Evolutionary conservation across 129 eudicot genomes (phyloP), one percentile per base, ranked within the genome.

Genomic region (Logfia minima): DNA sequence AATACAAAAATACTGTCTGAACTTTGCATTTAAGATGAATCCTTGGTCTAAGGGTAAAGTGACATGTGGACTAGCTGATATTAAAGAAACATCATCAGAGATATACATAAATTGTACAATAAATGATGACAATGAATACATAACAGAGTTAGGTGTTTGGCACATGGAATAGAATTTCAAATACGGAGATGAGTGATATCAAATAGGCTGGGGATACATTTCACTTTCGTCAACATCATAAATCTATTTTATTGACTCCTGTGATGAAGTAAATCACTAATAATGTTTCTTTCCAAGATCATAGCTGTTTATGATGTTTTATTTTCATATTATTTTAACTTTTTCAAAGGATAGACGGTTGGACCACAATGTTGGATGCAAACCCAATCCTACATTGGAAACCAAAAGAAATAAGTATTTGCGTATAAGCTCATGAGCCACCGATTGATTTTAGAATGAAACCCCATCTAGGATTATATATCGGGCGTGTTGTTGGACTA

Each of bases 81-180:
- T 10, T 35, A 74, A 52, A 34, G 51, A 58, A 32, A 72, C 13
- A 41, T 41, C 48, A 41, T 41, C 68, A 74, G 68, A 35, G 52
- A 58, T 58, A 34, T 56, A 58, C 21, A 73, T 21, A 34, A 58
- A 60, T 60, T 35, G 5, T 60, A 37, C 56, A 74, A 32, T 74
- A 74, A 74, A 72, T 71, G 76, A 52, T 35, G 31, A 72, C 77
- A 72, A 72, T 56, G 48, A 62, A 74, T 74, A 39, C 77, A 59
- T 4, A 74, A 22, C 58, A 74, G 78, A 74, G 77, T 74, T 74
- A 59, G 78, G 69, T 74, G 58, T 22, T 55, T 59, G 69, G 48
- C 69, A 56, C 61, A 35, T 45, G 53, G 59, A 11, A 19, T 58
- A 58, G 23, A 22, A 58, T 21, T 58, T 58, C 63, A 58, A 19